Conservation (phyloP, 148 eudicot genomes). For the Simmondsia chinensis region DNA sequence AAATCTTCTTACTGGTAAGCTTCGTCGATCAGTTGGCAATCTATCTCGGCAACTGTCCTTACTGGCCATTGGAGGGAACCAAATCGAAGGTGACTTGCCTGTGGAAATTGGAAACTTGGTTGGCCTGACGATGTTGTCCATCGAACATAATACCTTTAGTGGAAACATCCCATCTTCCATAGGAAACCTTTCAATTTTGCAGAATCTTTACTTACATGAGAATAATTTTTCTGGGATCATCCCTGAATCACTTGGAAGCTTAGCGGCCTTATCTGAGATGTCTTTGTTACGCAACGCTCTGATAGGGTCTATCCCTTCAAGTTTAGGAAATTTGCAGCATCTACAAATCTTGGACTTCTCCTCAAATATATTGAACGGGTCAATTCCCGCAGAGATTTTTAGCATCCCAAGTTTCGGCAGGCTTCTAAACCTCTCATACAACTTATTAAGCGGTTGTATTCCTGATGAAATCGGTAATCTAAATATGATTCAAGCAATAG, state of each 20-base stretch:
- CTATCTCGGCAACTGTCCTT: slow-evolving; percentile 8
- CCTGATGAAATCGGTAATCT: slow-evolving; percentile 18
- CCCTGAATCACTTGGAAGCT: slow-evolving; percentile 14
- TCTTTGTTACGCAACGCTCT: slow-evolving; percentile 6
- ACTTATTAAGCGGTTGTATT: slow-evolving; percentile 12
- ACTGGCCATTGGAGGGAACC: slow-evolving; percentile 7
- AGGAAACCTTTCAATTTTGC: slow-evolving; percentile 15
- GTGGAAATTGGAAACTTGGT: slow-evolving; percentile 14
- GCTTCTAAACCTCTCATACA: slow-evolving; percentile 16
- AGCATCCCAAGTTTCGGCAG: slow-evolving; percentile 5
- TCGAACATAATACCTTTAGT: slow-evolving; percentile 12
- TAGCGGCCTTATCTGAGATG: slow-evolving; percentile 9
- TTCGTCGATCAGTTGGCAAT: slow-evolving; percentile 10
- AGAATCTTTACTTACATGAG: slow-evolving; percentile 5
- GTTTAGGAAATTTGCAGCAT: slow-evolving; percentile 8
- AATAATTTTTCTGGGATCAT: slow-evolving; percentile 17
- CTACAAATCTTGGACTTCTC: slow-evolving; percentile 14
- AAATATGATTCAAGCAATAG: slow-evolving; percentile 17
- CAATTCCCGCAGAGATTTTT: slow-evolving; percentile 13
- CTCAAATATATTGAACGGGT: slow-evolving; percentile 6
- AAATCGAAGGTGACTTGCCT: slow-evolving; percentile 16
- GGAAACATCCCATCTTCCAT: slow-evolving; percentile 15
- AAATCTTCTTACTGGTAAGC: slow-evolving; percentile 6
- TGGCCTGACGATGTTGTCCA: slow-evolving; percentile 11
- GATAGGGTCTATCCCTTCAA: slow-evolving; percentile 14